These are phyloP conservation scores for Terana coerulea DNA, from an alignment of 768 basidiomycete species.

Conservation along the genomic window DNA sequence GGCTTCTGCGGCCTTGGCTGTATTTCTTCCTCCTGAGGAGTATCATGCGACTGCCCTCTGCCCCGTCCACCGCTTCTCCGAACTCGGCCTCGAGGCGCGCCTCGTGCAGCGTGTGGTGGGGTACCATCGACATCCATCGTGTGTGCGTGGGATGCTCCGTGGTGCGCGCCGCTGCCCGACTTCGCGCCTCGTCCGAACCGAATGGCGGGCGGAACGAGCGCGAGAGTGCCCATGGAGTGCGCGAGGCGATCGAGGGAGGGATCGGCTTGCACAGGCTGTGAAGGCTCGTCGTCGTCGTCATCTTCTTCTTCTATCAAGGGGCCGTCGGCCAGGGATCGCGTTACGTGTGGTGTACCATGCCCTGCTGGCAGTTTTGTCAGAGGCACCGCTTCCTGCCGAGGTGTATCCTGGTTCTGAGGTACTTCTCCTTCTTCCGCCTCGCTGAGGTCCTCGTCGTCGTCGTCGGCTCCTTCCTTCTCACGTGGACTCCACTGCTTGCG, in stretches of 20 bases:
- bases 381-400: neutral
- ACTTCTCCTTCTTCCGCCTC: slow-evolving; percentile 27
- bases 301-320: slow-evolving; percentile 12
- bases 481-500: slow-evolving; percentile 67
- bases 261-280: neutral
- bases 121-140: slow-evolving; percentile 2
- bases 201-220: slow-evolving; percentile 65
- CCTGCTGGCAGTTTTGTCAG: neutral
- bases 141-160: neutral
- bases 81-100: too few relatives aligned
- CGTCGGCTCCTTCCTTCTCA: slow-evolving; percentile 25
- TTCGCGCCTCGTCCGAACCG: slow-evolving; percentile 67
- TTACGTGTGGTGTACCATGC: neutral
- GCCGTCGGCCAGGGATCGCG: slow-evolving; percentile 8
- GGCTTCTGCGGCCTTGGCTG: too few relatives aligned
- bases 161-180: slow-evolving; percentile 1
- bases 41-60: too few relatives aligned
- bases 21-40: too few relatives aligned
- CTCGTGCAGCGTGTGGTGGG: too few relatives aligned
- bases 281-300: slow-evolving; percentile 5
- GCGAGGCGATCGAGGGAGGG: slow-evolving; percentile 45
- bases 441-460: slow-evolving; percentile 22
- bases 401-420: neutral
- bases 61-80: too few relatives aligned
- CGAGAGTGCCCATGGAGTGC: slow-evolving; percentile 41